Percentiles rank a stretch among this genome's conserved stretches.
Conservation (phyloP, 805 yeast species). For the Metahyphopichia silvanorum region DNA sequence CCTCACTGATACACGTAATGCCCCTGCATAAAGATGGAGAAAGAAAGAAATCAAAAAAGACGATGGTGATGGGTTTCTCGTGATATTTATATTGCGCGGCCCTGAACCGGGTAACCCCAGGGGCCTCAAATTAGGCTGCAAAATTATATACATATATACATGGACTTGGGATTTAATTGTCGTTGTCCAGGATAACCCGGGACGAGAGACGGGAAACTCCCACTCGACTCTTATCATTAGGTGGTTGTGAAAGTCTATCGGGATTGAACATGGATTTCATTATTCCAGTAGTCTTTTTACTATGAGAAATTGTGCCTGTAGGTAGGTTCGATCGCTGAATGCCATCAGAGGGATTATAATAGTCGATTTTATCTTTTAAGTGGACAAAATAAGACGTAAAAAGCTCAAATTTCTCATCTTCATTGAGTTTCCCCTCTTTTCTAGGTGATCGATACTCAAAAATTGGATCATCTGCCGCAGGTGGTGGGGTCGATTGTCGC, state of each 20-base stretch:
- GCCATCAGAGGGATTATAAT: slow-evolving; percentile 13
- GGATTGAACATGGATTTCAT: no score
- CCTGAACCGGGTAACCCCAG: slow-evolving; percentile 1
- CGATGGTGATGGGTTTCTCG: slow-evolving; percentile 2
- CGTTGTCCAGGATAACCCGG: no score
- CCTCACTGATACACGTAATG: slow-evolving; percentile 99
- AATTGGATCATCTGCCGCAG: slow-evolving; percentile 13
- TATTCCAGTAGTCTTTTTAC: no score
- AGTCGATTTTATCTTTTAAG: slow-evolving; percentile 11
- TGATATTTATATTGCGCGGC: slow-evolving; percentile 10
- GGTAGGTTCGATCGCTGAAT: slow-evolving; percentile 9
- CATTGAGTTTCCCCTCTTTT: slow-evolving; percentile 39
- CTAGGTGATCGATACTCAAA: slow-evolving; percentile 16
- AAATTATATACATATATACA: no score
- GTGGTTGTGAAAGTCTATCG: no score
- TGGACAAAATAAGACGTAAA: slow-evolving; percentile 36
- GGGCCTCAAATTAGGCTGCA: background rate
- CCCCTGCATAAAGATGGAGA: slow-evolving; percentile 98
- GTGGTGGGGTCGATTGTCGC: no score
- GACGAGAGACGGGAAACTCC: no score
- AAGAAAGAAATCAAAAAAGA: slow-evolving; percentile 15
- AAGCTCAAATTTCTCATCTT: slow-evolving; percentile 35
- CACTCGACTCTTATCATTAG: no score
- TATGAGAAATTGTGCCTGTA: background rate
- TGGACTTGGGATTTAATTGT: no score